Evolutionary conservation across 176 grass and related monocot species (phyloP), one percentile per base, ranked within the genome.

Genomic region (Bromus sterilis): DNA sequence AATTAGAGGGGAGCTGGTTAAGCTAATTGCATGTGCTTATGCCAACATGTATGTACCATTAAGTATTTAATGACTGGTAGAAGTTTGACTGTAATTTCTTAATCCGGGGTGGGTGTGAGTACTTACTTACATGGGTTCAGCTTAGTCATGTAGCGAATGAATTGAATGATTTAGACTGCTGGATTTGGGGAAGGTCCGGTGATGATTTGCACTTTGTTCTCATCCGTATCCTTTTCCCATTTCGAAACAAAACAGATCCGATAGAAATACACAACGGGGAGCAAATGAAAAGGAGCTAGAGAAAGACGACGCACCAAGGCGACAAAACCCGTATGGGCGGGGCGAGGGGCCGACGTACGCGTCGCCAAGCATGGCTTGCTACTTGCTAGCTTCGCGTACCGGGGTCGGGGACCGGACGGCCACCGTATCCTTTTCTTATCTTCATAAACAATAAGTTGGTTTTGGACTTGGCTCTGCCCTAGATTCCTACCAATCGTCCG

Each of bases 291-390:
- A 53, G 36, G 13, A 57, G 0, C 63, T n/a, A n/a, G 16, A 26
- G 56, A 82, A 88, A 74, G 42, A 86, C 56, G 83, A 74, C 79
- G 75, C 75, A 86, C 79, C 75, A 51, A 79, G 29, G 83, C 86
- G 79, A 92, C 86, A 92, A 76, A 76, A 71, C 76, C 78, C 79
- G 71, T 56, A 81, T 71, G 87, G 82, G 71, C 41, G 56, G 64
- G 87, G 41, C 18, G 61, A 21, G 87, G 59, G 30, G 24, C 56
- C 34, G 33, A 25, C 71, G 73, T 56, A 14, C 60, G 37, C 62
- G 72, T 56, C 62, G 41, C 81, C 48, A 53, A 29, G 64, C 71
- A 85, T 56, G 40, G 74, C 44, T 7, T 51, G 18, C n/a, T n/a
- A 18, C 48, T 49, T 4, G 44, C 44, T 2, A 6, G 46, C 82